Base-by-base conservation (phyloP, 768 basidiomycete species). In the Tephrocybe sp. region DNA sequence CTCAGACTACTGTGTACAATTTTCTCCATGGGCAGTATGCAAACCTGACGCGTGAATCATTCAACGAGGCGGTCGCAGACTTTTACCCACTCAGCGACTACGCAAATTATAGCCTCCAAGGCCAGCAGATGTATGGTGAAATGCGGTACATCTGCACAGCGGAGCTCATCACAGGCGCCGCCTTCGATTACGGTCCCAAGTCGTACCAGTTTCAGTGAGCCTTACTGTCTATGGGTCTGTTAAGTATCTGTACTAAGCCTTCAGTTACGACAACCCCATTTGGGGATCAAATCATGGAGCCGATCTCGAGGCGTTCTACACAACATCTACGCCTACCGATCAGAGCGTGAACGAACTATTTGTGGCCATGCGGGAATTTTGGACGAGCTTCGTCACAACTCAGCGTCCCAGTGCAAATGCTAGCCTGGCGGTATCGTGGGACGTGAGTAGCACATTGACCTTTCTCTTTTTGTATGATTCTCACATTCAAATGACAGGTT, bases 111-210 rank as follows among this genome's bases (percentile, higher is more conserved):
- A 69, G 70, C 45, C 60, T 70, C 8, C 72, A 74, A 51, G 72
- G 66, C 8, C 71, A 73, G 41, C 71, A 73, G 52, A 75, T 76
- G 70, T 76, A 75, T 51, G 74, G 74, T 24, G 74, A 76, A 47
- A 64, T 64, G 44, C 56, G 74, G 41, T 75, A 72, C 42, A 73
- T 76, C n/a, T 76, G 74, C 50, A 69, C 68, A 7, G 71, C 73
- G 12, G 55, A 56, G 11, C 55, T 74, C 60, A 66, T 76, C 38
- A 55, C 68, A 1, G 66, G 64, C 9, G 60, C 63, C 40, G 60
- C 43, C 7, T 48, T 49, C 47, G n/a, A 47, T 37, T 15, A 47
- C 0, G 66, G 67, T 7, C 24, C 61, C 6, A 31, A 44, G 9
- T 58, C 68, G 0, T 74, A 62, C 48, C 68, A 72, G 26, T 76